Conservation (phyloP, 1,139 yeast species). For the Kodamaea plutei region DNA sequence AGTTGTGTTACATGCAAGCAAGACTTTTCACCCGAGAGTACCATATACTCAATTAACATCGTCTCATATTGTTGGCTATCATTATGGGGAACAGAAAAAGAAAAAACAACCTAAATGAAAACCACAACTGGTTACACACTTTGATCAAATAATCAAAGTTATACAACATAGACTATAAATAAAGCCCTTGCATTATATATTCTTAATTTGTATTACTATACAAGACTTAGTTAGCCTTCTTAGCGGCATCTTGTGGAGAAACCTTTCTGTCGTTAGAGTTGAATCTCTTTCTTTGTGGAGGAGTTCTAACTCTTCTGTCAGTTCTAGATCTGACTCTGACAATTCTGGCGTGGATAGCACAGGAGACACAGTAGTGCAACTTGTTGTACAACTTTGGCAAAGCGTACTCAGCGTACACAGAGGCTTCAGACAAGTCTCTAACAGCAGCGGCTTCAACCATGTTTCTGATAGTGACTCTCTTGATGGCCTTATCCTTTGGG, state of each 20-base stretch:
- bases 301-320: conserved; percentile 98
- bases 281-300: conserved; percentile 99
- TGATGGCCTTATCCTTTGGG: conserved; percentile 99
- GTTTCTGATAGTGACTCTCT: conserved; percentile 99
- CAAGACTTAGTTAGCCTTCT: conserved; percentile 57
- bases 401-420: conserved; percentile 98
- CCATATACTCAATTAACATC: too few species aligned
- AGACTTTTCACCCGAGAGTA: too few species aligned
- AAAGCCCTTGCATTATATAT: too few species aligned
- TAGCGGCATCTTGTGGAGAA: conserved; percentile 97
- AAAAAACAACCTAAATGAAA: too few species aligned
- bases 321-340: conserved; percentile 99
- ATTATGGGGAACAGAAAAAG: too few species aligned
- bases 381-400: conserved; percentile 99
- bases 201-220: conserved; percentile 3
- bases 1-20: too few species aligned
- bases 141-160: too few species aligned
- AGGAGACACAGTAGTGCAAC: conserved; percentile 99
- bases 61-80: too few species aligned
- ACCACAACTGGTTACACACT: too few species aligned
- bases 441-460: conserved; percentile 99
- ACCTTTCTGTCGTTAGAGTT: conserved; percentile 87
- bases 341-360: conserved; percentile 99
- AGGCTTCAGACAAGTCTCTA: conserved; percentile 99
- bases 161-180: too few species aligned